Evolutionary conservation across 257 asterid species (phyloP), one percentile per base, ranked within the genome.

Genomic region (Ocimum tenuiflorum): DNA sequence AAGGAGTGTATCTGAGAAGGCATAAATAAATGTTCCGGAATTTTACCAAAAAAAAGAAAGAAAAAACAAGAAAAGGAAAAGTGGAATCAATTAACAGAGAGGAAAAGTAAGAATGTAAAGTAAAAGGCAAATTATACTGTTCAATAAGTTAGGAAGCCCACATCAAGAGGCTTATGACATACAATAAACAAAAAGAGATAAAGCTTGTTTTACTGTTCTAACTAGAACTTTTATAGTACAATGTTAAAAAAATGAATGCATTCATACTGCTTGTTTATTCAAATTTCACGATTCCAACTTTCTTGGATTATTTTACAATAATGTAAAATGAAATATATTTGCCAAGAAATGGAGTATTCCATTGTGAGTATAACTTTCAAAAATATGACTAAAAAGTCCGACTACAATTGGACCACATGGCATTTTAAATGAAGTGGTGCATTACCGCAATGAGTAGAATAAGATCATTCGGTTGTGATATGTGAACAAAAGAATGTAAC

Each of bases 1-100:
- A 76, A 67, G 13, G 48, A 10, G 20, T 67, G 71, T 58, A 67
- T 52, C 23, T 39, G 62, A 60, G 75, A 78, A 24, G 63, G 54
- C 66, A 69, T 54, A 12, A 54, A 46, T 20, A 64, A 33, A 48
- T 24, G 23, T 19, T 14, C 67, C 46, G 52, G 33, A 47, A 47
- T 57, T 35, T 64, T 18, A 47, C 29, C 31, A 27, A 27, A 35
- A 55, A 33, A 9, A 31, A 4, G 6, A 2, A 31, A 24, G 31
- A 4, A 24, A 4, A 4, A 35, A 8, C 50, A 29, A n/a, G 10
- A 33, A 36, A 69, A 43, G 38, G 12, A 48, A 45, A 43, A 63
- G 8, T 8, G 9, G 56, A 24, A 71, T 5, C 52, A 63, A 70
- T 35, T 14, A 1, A 53, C 35, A 59, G 49, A 15, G 33, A 18